Conservation (phyloP, 2,329 filamentous ascomycete genomes). For the Nothophoma quercina region DNA sequence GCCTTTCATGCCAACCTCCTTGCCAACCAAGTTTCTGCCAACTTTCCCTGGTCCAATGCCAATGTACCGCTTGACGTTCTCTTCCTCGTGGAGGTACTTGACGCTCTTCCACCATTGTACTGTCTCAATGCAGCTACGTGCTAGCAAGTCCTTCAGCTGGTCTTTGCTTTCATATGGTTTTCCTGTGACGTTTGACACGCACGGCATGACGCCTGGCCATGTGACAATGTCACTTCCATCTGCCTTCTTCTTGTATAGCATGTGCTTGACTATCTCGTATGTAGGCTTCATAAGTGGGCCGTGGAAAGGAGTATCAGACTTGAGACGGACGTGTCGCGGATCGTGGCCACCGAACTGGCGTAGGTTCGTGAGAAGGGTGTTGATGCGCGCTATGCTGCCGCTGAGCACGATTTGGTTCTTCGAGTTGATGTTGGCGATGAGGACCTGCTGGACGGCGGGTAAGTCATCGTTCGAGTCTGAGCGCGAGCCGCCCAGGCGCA, state of each 20-base stretch:
- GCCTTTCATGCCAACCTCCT: slow-evolving; percentile 91
- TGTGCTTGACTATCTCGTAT: slow-evolving; percentile 72
- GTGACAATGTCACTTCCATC: slow-evolving; percentile 71
- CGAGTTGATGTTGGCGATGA: slow-evolving; percentile 93
- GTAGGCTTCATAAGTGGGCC: slow-evolving; percentile 91
- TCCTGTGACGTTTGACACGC: slow-evolving; percentile 86
- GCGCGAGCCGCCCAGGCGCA: slow-evolving; percentile 72
- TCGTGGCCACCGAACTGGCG: slow-evolving; percentile 91
- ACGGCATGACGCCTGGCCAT: slow-evolving; percentile 78
- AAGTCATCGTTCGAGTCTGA: slow-evolving; percentile 69
- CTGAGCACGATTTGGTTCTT: slow-evolving; percentile 96
- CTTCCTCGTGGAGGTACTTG: slow-evolving; percentile 83
- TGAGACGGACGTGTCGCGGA: slow-evolving; percentile 83
- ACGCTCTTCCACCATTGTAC: slow-evolving; percentile 96
- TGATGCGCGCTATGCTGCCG: slow-evolving; percentile 83
- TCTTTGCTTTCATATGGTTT: slow-evolving; percentile 76
- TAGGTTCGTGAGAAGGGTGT: slow-evolving; percentile 81
- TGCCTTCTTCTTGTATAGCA: slow-evolving; percentile 67
- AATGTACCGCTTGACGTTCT: slow-evolving; percentile 83
- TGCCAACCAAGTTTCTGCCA: slow-evolving; percentile 89
- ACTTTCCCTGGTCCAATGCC: slow-evolving; percentile 95
- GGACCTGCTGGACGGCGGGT: slow-evolving; percentile 83
- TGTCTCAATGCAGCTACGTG: slow-evolving; percentile 86
- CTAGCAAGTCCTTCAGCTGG: slow-evolving; percentile 79
- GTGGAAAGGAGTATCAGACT: slow-evolving; percentile 90